These are phyloP conservation scores for Populus ilicifolia DNA, from an alignment of 345 rosid species.

Conservation along the genomic window DNA sequence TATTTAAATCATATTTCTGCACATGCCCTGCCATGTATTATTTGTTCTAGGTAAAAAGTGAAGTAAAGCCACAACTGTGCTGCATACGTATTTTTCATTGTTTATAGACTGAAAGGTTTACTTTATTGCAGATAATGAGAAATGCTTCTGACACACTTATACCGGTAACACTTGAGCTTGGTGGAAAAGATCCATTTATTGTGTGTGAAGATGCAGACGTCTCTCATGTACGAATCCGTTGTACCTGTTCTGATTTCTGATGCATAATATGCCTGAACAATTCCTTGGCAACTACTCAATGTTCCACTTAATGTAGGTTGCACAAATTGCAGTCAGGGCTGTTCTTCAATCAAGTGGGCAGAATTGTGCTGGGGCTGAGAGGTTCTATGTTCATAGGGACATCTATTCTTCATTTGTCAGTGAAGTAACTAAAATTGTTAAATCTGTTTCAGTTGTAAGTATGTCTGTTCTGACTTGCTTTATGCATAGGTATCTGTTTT, in stretches of 20 bases:
- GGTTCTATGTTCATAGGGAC: constrained; percentile 87
- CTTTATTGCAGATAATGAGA: constrained; percentile 78
- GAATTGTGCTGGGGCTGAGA: constrained; percentile 99
- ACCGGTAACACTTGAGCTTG: constrained; percentile 97
- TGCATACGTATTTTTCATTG: not conserved
- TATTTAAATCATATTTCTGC: too few relatives aligned
- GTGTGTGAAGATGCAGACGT: constrained; percentile 88
- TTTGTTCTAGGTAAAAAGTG: not conserved
- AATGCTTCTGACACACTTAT: constrained; percentile 71
- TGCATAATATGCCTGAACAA: constrained; percentile 7
- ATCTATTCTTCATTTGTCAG: constrained; percentile 69
- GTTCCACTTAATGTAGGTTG: constrained; percentile 54
- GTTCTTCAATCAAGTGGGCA: constrained; percentile 96
- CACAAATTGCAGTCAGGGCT: constrained; percentile 91
- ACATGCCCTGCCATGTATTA: not conserved
- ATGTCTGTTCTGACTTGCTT: constrained; percentile 5
- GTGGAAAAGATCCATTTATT: constrained; percentile 94
- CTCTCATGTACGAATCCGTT: constrained; percentile 51
- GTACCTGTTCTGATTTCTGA: constrained; percentile 5
- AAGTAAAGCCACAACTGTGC: not conserved
- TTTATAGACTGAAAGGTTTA: constrained; percentile 11
- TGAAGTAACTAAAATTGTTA: constrained; percentile 73
- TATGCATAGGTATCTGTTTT: not conserved
- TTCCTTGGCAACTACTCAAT: constrained; percentile 5
- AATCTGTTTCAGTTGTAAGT: constrained; percentile 92